Evolutionary conservation across 2,329 filamentous ascomycete genomes (phyloP), one percentile per base, ranked within the genome.

Genomic region (Aaosphaeria pasadenensis): DNA sequence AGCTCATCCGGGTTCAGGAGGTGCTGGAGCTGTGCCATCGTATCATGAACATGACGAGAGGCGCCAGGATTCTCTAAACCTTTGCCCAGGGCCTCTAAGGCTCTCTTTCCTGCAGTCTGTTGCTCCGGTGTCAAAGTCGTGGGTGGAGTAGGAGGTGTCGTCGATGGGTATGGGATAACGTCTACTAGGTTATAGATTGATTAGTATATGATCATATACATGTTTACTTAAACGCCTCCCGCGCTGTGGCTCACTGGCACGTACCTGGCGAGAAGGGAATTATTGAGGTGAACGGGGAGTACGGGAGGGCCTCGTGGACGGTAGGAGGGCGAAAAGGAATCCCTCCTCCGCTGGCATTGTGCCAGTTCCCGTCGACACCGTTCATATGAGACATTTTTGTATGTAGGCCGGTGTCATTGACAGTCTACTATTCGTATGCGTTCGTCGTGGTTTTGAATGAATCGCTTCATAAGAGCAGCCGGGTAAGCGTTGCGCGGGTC

Each of bases 231-330:
- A 9, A 36, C 9, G 33, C 9, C 9, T 36, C 33, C 33, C n/a
- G n/a, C 9, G 33, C 33, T 9, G 33, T 36, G 33, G n/a, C 33
- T 9, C 9, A 24, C 17, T 24, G 17, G 17, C 49, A 69, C 73
- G 56, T 71, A 91, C 89, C 84, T 56, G 87, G 81, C 67, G 87
- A 83, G 69, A 92, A 89, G 3, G 89, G 88, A 45, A 89, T 79
- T 43, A 91, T 86, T 4, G 88, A 90, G 43, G 86, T 88, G 65
- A 92, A 86, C 28, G 89, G 89, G 44, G 88, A 89, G 71, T 85
- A 91, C n/a, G 88, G 87, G 41, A 94, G 76, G 30, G 88, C 88
- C 63, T 94, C 87, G 48, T 86, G 81, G 9, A 94, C 80, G 3
- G 75, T 78, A 7, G 76, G 74, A 38, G 76, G 68, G 29, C 71